Percentiles rank a stretch among this genome's conserved stretches.
Conservation (phyloP, 768 basidiomycete genomes). For the Russula abietina region DNA sequence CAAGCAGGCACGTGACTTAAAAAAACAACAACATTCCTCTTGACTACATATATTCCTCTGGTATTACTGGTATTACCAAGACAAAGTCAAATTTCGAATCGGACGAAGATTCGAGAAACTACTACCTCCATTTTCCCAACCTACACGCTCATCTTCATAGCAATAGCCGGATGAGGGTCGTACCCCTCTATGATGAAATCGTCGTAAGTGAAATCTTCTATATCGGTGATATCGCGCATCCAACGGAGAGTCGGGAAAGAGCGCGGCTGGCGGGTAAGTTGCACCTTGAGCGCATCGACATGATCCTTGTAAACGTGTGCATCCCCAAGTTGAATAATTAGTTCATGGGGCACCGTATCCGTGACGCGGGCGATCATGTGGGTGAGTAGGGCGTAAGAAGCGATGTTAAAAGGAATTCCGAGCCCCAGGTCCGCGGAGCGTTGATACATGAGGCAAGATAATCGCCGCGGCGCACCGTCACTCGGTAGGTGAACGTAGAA, state of each 20-base stretch:
- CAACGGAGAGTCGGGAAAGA: conserved; percentile 79
- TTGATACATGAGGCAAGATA: conserved; percentile 96
- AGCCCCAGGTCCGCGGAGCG: conserved; percentile 96
- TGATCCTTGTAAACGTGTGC: conserved; percentile 96
- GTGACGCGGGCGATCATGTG: conserved; percentile 98
- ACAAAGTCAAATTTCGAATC: conserved; percentile 4
- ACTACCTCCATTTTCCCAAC: conserved; percentile 28
- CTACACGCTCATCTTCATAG: conserved; percentile 93
- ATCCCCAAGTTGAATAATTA: conserved; percentile 94
- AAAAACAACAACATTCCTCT: too few species aligned
- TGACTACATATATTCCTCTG: too few species aligned
- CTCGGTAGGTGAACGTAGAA: conserved; percentile 92
- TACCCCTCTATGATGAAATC: conserved; percentile 89
- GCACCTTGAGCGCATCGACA: conserved; percentile 75
- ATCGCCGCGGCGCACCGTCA: conserved; percentile 50
- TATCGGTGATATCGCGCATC: conserved; percentile 57
- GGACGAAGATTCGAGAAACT: neutral
- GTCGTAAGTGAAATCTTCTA: conserved; percentile 75
- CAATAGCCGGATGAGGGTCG: conserved; percentile 71
- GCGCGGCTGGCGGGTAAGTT: conserved; percentile 71
- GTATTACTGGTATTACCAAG: neutral
- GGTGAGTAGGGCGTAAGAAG: conserved; percentile 93
- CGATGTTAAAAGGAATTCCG: conserved; percentile 98
- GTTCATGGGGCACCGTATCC: conserved; percentile 76
- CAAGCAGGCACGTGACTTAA: conserved; percentile 1